Percentiles rank a stretch among this genome's conserved stretches.
These are phyloP conservation scores for Pinus albicaulis DNA, from an alignment of 75 land plant species.

Conservation along the genomic window DNA sequence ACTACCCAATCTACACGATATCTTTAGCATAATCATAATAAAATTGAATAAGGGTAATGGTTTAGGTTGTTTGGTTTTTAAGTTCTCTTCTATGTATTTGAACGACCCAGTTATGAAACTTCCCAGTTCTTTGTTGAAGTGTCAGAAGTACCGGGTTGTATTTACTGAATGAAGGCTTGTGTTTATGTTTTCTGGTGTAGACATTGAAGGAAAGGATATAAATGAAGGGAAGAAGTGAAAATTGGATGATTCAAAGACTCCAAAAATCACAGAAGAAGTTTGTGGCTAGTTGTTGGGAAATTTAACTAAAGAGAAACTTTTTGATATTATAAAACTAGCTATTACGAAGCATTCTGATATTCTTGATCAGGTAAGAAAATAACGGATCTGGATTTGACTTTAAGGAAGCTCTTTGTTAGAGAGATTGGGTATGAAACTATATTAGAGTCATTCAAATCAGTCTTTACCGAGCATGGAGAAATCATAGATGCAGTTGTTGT, in stretches of 20 bases:
- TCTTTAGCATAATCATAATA: too few relatives aligned
- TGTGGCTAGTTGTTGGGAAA: constrained; percentile 6
- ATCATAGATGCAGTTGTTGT: constrained; percentile 12
- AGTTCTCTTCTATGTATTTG: too few relatives aligned
- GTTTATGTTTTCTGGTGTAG: neutral
- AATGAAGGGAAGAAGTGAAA: neutral
- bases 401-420: constrained; percentile 23
- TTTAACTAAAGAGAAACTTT: constrained; percentile 11
- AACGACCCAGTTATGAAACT: too few relatives aligned
- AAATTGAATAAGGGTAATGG: too few relatives aligned
- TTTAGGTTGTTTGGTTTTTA: too few relatives aligned
- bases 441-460: constrained; percentile 2
- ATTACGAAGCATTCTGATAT: constrained; percentile 4
- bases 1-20: too few relatives aligned
- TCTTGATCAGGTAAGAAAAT: constrained; percentile 8
- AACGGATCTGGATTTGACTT: constrained; percentile 13
- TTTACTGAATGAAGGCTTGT: too few relatives aligned
- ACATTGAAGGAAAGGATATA: neutral
- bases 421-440: constrained; percentile 20
- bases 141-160: too few relatives aligned
- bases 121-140: too few relatives aligned
- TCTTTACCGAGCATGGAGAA: constrained; percentile 21
- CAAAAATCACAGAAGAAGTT: constrained; percentile 3
- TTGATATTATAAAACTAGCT: constrained; percentile 7
- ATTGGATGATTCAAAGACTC: neutral